These are phyloP conservation scores for Mytilinidion resinicola DNA, from an alignment of 495 filamentous ascomycete species.

Conservation along the genomic window DNA sequence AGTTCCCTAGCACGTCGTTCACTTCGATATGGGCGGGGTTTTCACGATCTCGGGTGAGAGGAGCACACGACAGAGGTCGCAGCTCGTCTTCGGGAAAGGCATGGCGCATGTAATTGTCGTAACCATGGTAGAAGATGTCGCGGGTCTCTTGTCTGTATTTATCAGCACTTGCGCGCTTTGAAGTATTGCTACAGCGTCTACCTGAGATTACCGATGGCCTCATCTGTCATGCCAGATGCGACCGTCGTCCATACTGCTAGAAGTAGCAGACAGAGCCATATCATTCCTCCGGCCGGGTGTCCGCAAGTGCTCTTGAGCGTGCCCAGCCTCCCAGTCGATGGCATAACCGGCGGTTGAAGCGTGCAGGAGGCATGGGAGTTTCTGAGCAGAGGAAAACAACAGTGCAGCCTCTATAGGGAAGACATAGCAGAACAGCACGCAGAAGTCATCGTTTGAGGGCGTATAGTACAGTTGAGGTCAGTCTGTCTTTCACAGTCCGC, in stretches of 20 bases:
- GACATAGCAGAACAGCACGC: too few relatives aligned
- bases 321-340: slow-evolving; percentile 14
- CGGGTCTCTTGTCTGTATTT: slow-evolving; percentile 66
- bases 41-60: slow-evolving; percentile 71
- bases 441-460: too few relatives aligned
- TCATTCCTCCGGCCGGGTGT: not conserved
- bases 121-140: slow-evolving; percentile 95
- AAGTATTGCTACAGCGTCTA: not conserved
- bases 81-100: slow-evolving; percentile 98
- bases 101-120: slow-evolving; percentile 85
- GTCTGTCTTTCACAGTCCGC: not conserved
- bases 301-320: not conserved
- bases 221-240: slow-evolving; percentile 37
- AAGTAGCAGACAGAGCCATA: slow-evolving; percentile 30
- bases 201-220: slow-evolving; percentile 27
- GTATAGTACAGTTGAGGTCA: too few relatives aligned
- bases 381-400: not conserved
- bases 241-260: slow-evolving; percentile 10
- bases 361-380: slow-evolving; percentile 19
- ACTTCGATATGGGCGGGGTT: slow-evolving; percentile 79
- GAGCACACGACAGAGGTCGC: slow-evolving; percentile 76
- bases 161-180: slow-evolving; percentile 3
- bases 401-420: too few relatives aligned
- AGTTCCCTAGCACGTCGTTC: slow-evolving; percentile 95
- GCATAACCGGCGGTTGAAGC: slow-evolving; percentile 20